Evolutionary conservation across 768 basidiomycete genomes (phyloP).

Genomic region (Agrocybe praecox): DNA sequence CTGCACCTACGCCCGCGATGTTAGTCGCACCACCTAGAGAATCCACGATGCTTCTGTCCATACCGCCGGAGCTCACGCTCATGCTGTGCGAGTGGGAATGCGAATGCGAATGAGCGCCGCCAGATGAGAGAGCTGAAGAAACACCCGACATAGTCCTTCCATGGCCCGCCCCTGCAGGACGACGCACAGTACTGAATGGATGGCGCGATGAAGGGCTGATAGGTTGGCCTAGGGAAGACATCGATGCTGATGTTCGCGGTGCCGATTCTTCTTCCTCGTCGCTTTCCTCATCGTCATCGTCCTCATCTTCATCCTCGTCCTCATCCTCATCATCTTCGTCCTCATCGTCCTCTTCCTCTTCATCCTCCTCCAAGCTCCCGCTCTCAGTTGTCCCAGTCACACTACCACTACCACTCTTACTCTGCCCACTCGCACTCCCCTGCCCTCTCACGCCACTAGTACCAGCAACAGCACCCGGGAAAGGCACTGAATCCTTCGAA

Average conservation of each 20-base stretch:
- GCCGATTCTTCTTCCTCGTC: slow-evolving; percentile 45
- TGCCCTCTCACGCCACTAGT: slow-evolving; percentile 22
- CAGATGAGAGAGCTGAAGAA: slow-evolving; percentile 22
- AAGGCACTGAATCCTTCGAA: slow-evolving; percentile 66
- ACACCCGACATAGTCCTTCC: slow-evolving; percentile 26
- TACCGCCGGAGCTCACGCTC: slow-evolving; percentile 23
- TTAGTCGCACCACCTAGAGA: slow-evolving; percentile 33
- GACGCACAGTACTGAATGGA: slow-evolving; percentile 64
- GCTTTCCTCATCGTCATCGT: slow-evolving; percentile 30
- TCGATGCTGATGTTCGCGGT: slow-evolving; percentile 73
- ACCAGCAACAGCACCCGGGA: slow-evolving; percentile 64
- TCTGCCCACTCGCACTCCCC: slow-evolving; percentile 12
- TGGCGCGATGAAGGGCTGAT: slow-evolving; percentile 58
- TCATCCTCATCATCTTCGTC: too few relatives aligned
- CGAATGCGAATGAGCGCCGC: slow-evolving; percentile 8
- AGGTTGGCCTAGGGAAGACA: slow-evolving; percentile 85
- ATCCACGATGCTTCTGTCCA: slow-evolving; percentile 33
- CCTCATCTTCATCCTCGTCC: slow-evolving; percentile 13
- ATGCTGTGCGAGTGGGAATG: slow-evolving; percentile 18
- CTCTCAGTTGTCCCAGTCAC: slow-evolving; percentile 15
- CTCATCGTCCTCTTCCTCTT: slow-evolving; percentile 16
- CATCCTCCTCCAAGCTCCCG: slow-evolving; percentile 13
- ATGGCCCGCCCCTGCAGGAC: slow-evolving; percentile 33
- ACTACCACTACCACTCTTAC: slow-evolving; percentile 14
- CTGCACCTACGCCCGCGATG: slow-evolving; percentile 63